These are phyloP conservation scores for Ensete glaucum DNA, from an alignment of 176 grass and related monocot genomes.

Conservation along the genomic window DNA sequence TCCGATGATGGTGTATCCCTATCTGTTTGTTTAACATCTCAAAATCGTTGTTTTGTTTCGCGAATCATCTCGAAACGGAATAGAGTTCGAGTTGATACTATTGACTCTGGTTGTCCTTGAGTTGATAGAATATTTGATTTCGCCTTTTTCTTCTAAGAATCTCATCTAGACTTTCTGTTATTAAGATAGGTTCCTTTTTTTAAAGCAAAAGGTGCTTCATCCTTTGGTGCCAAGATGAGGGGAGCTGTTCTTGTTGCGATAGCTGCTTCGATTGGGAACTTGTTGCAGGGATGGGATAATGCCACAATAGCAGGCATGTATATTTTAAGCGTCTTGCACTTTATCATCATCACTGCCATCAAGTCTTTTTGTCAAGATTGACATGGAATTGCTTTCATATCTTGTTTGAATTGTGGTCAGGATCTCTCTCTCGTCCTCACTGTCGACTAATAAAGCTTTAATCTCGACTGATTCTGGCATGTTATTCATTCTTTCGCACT, in stretches of 20 bases:
- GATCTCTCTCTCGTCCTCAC: background rate
- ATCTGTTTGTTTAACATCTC: background rate
- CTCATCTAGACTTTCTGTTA: background rate
- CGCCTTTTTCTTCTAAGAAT: background rate
- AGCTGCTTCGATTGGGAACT: conserved; percentile 7
- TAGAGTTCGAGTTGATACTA: background rate
- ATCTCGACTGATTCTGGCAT: background rate
- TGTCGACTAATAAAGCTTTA: background rate
- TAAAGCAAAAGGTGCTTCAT: background rate
- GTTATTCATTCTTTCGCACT: background rate
- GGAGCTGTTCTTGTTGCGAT: conserved; percentile 17
- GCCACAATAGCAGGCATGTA: conserved; percentile 14
- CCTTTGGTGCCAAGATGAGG: conserved; percentile 1
- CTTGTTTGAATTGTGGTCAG: background rate
- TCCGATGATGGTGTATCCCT: background rate
- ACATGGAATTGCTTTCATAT: no score
- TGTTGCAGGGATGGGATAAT: conserved; percentile 21
- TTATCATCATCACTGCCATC: background rate
- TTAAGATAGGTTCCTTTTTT: background rate
- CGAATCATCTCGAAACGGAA: background rate
- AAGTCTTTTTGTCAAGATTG: no score
- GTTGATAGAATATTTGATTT: background rate
- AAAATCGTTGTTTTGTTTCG: background rate
- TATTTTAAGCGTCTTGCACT: background rate
- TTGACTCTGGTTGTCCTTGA: background rate